Evolutionary conservation across 306 rosid species (phyloP).

Genomic region (Castanospermum australe): DNA sequence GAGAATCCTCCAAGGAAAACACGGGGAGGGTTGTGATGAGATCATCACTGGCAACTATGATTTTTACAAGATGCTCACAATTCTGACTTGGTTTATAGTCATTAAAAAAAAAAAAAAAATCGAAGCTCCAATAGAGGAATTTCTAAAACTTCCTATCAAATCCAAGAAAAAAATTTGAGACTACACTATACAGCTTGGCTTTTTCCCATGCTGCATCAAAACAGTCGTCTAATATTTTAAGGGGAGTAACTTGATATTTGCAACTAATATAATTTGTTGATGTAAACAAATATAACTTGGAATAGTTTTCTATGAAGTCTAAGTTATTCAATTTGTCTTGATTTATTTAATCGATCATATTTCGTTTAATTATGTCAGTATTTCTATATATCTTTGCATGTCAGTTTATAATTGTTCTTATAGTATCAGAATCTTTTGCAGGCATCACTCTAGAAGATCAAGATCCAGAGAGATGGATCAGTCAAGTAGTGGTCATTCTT

Average conservation of each 20-base stretch:
- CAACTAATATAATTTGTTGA: neutral
- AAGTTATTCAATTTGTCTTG: conserved; percentile 2
- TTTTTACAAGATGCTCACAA: neutral
- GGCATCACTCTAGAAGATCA: conserved; percentile 56
- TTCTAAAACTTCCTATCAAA: neutral
- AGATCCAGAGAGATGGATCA: conserved; percentile 53
- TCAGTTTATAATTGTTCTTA: conserved; percentile 21
- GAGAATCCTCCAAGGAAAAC: neutral
- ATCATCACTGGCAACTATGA: neutral
- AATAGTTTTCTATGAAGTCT: neutral
- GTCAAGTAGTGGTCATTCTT: conserved; percentile 29
- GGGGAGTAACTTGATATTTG: conserved; percentile 11
- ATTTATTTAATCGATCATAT: neutral
- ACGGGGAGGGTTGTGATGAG: neutral
- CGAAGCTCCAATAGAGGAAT: neutral
- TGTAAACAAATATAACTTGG: neutral
- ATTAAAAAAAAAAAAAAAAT: neutral
- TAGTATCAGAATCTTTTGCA: conserved; percentile 29
- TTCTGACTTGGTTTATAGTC: neutral
- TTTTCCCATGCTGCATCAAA: conserved; percentile 7
- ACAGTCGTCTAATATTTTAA: neutral
- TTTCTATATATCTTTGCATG: conserved; percentile 4
- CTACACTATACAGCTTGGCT: neutral
- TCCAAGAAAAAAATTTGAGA: neutral
- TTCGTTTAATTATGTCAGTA: conserved; percentile 2